Conservation (phyloP, 352 stramenopile genomes). For the Aphanomyces stellatus region DNA sequence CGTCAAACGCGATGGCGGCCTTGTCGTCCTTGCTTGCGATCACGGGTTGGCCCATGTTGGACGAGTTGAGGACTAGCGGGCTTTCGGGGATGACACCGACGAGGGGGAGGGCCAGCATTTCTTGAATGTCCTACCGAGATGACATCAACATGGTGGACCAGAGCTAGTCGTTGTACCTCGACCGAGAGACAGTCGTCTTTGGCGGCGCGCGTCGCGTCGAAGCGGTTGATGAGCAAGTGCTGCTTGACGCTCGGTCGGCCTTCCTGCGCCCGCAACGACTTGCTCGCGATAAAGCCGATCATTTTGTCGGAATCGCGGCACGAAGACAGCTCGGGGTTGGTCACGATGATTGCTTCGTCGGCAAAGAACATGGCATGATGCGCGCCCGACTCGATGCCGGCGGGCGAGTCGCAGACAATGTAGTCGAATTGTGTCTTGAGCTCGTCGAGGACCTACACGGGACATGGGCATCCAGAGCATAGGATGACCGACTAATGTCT, state of each 20-base stretch:
- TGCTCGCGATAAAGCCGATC: conserved; percentile 91
- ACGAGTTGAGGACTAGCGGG: conserved; percentile 85
- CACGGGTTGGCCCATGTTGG: conserved; percentile 89
- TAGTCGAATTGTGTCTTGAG: conserved; percentile 81
- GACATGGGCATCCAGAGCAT: conserved; percentile 8
- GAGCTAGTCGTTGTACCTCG: conserved; percentile 32
- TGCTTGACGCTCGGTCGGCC: conserved; percentile 63
- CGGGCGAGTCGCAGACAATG: conserved; percentile 86
- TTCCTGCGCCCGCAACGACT: conserved; percentile 77
- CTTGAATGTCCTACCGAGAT: conserved; percentile 72
- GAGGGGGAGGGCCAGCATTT: conserved; percentile 86
- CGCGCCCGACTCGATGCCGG: conserved; percentile 84
- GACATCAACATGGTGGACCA: neutral
- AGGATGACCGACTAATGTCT: neutral
- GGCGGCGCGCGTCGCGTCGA: conserved; percentile 83
- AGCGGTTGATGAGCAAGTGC: conserved; percentile 86
- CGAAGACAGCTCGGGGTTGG: conserved; percentile 89
- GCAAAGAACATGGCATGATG: conserved; percentile 91
- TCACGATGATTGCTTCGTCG: conserved; percentile 90
- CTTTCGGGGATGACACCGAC: conserved; percentile 88
- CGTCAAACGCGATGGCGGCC: conserved; percentile 74
- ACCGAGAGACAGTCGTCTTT: conserved; percentile 86
- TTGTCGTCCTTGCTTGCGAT: conserved; percentile 69
- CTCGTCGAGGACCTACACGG: conserved; percentile 70
- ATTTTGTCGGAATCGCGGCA: conserved; percentile 93